Percentiles rank a stretch among this genome's conserved stretches.
These are phyloP conservation scores for Diutina pseudorugosa DNA, from an alignment of 1,139 yeast genomes.

Conservation along the genomic window DNA sequence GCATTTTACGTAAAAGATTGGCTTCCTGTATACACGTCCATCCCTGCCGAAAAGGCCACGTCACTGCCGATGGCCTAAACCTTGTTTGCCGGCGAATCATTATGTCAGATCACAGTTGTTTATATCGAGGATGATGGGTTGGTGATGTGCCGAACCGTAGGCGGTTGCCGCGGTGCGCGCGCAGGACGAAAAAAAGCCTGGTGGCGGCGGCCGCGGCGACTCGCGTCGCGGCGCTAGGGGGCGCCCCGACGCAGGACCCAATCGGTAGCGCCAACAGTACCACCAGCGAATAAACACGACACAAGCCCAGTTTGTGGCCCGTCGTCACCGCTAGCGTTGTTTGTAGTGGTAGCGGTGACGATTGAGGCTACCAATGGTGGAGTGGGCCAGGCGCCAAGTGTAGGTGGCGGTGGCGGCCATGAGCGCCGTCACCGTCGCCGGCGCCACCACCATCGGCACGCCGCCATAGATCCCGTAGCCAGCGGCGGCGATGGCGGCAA, in stretches of 20 bases:
- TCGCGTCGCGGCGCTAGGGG: background rate
- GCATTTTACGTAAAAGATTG: too few species aligned
- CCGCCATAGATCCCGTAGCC: background rate
- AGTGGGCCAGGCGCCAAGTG: background rate
- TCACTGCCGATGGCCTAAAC: background rate
- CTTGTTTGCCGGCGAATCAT: background rate
- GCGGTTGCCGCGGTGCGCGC: background rate
- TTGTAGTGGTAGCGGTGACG: slow-evolving; percentile 2
- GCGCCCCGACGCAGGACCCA: background rate
- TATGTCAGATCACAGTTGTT: background rate
- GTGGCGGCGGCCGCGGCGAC: too few species aligned
- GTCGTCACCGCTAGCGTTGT: background rate
- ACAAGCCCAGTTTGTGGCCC: background rate
- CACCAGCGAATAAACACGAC: background rate
- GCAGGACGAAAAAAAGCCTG: background rate
- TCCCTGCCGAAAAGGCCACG: background rate
- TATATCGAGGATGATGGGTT: background rate
- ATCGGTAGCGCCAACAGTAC: background rate
- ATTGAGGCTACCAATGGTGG: background rate
- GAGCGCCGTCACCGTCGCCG: too few species aligned
- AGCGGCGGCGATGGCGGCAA: background rate
- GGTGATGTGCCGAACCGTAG: background rate
- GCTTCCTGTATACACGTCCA: background rate
- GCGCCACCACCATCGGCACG: background rate
- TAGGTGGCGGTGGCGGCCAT: background rate